phyloP scores from a whole-genome alignment of 768 basidiomycete genomes.

The Pleurotus sapidus region DNA sequence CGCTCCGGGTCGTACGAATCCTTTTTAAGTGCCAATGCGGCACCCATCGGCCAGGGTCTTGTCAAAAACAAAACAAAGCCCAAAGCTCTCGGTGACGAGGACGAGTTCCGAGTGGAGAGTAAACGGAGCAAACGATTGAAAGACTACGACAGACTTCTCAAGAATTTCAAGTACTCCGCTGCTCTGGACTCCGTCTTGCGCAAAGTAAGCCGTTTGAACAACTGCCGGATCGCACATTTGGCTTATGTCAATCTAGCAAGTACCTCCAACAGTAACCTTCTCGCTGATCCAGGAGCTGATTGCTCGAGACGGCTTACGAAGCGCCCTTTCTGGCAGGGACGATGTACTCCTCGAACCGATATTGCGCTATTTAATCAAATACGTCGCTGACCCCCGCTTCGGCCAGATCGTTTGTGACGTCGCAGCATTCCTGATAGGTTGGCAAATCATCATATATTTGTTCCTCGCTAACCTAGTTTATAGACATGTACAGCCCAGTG shows the following conservation, averaged over 20 bases:
- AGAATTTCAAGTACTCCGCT: slow-evolving; percentile 91
- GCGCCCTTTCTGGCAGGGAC: slow-evolving; percentile 86
- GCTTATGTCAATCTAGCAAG: slow-evolving; percentile 45
- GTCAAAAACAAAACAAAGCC: slow-evolving; percentile 45
- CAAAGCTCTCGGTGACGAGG: slow-evolving; percentile 54
- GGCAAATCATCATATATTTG: slow-evolving; percentile 20
- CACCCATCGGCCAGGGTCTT: slow-evolving; percentile 53
- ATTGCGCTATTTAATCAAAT: slow-evolving; percentile 79
- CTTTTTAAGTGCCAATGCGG: slow-evolving; percentile 54
- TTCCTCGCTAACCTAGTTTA: slow-evolving; percentile 9
- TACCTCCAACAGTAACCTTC: slow-evolving; percentile 83
- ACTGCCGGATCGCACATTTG: too few species aligned
- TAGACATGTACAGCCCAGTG: slow-evolving; percentile 90
- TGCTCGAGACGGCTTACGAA: slow-evolving; percentile 83
- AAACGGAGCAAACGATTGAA: slow-evolving; percentile 67
- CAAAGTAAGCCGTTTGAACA: slow-evolving; percentile 48
- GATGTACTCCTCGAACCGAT: slow-evolving; percentile 92
- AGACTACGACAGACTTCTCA: slow-evolving; percentile 88
- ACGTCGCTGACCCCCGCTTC: slow-evolving; percentile 88
- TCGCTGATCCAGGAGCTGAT: slow-evolving; percentile 91
- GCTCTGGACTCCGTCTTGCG: slow-evolving; percentile 90
- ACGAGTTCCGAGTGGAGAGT: slow-evolving; percentile 79
- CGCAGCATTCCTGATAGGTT: slow-evolving; percentile 79
- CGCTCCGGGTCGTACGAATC: slow-evolving; percentile 64
- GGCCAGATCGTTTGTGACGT: slow-evolving; percentile 87